Percentiles rank a stretch among this genome's conserved stretches.
phyloP scores from a whole-genome alignment of 2,329 filamentous ascomycete genomes.

The Aspergillus ochraceus region DNA sequence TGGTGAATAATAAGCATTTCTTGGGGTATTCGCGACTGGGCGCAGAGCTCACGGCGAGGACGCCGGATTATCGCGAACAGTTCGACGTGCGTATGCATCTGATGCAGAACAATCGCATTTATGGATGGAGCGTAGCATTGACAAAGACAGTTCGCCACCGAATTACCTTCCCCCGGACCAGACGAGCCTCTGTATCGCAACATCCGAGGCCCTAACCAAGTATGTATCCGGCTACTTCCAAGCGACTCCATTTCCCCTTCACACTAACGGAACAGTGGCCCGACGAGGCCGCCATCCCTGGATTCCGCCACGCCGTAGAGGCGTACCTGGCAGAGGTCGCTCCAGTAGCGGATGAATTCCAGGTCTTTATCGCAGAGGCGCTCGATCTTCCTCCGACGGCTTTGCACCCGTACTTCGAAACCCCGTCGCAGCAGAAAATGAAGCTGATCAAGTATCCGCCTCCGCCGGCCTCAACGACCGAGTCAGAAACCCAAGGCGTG shows the following conservation, averaged over 20 bases:
- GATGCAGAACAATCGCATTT: background rate
- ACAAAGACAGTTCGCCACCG: slow-evolving; percentile 33
- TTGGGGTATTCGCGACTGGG: slow-evolving; percentile 38
- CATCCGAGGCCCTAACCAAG: slow-evolving; percentile 38
- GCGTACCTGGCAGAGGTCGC: slow-evolving; percentile 29
- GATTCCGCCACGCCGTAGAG: slow-evolving; percentile 33
- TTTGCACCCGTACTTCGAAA: slow-evolving; percentile 35
- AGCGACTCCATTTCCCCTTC: background rate
- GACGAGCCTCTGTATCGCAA: slow-evolving; percentile 37
- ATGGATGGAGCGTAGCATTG: background rate
- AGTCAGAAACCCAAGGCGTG: slow-evolving; percentile 38
- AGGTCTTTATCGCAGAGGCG: slow-evolving; percentile 33
- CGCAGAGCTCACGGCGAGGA: slow-evolving; percentile 34
- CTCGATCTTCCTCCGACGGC: slow-evolving; percentile 29
- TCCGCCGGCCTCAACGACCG: slow-evolving; percentile 19
- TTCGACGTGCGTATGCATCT: slow-evolving; percentile 30
- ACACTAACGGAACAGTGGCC: slow-evolving; percentile 29
- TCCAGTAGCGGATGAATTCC: slow-evolving; percentile 28
- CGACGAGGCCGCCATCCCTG: slow-evolving; percentile 30
- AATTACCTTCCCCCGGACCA: slow-evolving; percentile 34
- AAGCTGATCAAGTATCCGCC: slow-evolving; percentile 48
- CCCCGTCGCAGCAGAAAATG: slow-evolving; percentile 35
- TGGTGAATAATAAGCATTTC: slow-evolving; percentile 40
- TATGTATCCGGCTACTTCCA: slow-evolving; percentile 8
- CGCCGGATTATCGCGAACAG: slow-evolving; percentile 36